Evolutionary conservation across 2,329 filamentous ascomycete genomes (phyloP).

Genomic region (Fusarium ramigenum): DNA sequence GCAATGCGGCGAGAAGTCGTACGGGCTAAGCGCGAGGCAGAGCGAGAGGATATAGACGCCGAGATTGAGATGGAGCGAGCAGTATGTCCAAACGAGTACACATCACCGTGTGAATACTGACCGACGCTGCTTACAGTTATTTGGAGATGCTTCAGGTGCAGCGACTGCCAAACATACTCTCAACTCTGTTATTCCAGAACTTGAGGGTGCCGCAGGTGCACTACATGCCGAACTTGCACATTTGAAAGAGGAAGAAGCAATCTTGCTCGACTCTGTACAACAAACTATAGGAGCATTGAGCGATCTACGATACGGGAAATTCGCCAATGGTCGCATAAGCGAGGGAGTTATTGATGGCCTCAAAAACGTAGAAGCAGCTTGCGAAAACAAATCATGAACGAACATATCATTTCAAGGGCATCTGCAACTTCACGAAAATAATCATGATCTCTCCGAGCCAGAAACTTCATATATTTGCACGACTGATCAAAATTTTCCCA

Average conservation of each 20-base stretch:
- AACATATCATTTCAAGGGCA: conserved; percentile 27
- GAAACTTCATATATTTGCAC: conserved; percentile 23
- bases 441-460: conserved; percentile 19
- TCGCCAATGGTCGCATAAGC: conserved; percentile 70
- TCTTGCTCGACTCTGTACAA: conserved; percentile 68
- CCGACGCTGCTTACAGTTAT: conserved; percentile 58
- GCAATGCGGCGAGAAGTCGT: conserved; percentile 67
- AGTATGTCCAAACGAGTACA: conserved; percentile 49
- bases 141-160: conserved; percentile 59
- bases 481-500: conserved; percentile 22
- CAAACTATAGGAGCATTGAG: conserved; percentile 78
- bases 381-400: conserved; percentile 58
- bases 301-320: conserved; percentile 82
- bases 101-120: background rate
- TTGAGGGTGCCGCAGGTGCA: conserved; percentile 72
- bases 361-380: conserved; percentile 64
- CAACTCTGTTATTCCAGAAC: conserved; percentile 71
- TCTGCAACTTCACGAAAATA: conserved; percentile 24
- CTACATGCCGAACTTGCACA: conserved; percentile 74
- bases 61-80: conserved; percentile 71
- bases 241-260: conserved; percentile 71
- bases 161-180: conserved; percentile 67
- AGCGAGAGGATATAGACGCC: conserved; percentile 66
- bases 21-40: conserved; percentile 60
- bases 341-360: conserved; percentile 76